Evolutionary conservation across 2,329 filamentous ascomycete species (phyloP), one percentile per base, ranked within the genome.

Genomic region (Botrytis sinoallii): DNA sequence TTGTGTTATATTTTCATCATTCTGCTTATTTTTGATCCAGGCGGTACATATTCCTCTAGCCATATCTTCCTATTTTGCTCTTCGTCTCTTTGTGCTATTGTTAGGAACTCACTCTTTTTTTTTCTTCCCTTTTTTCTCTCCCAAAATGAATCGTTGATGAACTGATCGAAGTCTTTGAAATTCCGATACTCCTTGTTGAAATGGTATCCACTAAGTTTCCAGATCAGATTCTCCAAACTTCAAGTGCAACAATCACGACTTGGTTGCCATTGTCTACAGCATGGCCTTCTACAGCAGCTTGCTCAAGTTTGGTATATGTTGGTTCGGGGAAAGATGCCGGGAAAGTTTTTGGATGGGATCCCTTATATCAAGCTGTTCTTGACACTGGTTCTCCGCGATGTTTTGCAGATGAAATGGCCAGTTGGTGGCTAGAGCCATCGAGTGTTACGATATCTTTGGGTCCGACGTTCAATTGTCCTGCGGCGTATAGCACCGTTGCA

Each of bases 361-460:
- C 60, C 38, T 9, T 66, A 9, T 72, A 72, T 46, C 59, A 64
- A 57, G 61, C 32, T 16, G 60, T 72, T 35, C 44, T 66, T 32
- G 60, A 72, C 25, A 72, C 70, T 20, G 60, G 60, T 12, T 65
- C 70, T 20, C 70, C 70, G 6, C n/a, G 46, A 66, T 72, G 70
- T 42, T 64, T 72, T 57, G 59, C 70, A 32, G 38, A 65, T 10
- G 70, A 72, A 35, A 64, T 66, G 70, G 46, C 20, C 25, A 66
- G 32, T 66, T 72, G 70, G 70, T 72, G 70, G 70, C 25, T 72
- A 48, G 60, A 65, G 14, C 60, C 60, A 66, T 66, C 70, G 22
- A 52, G 46, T 12, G 35, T 40, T 14, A 55, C 46, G 16, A 68
- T 68, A 57, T 66, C 59, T 14, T 32, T 72, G 22, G 70, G 70